These are phyloP conservation scores for Daucus carota DNA, from an alignment of 129 eudicot genomes.

Conservation along the genomic window DH1_v3.0 NC_030389.2:45019501-45020000, in stretches of 20 bases:
- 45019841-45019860: slow-evolving; percentile 10
- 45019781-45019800: slow-evolving; percentile 12
- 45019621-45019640: slow-evolving; percentile 1
- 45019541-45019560: not conserved
- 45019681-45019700: slow-evolving; percentile 8
- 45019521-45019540: not conserved
- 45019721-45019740: slow-evolving; percentile 15
- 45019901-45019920: too few relatives aligned
- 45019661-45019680: not conserved
- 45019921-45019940: too few relatives aligned
- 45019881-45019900: not conserved
- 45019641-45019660: slow-evolving; percentile 15
- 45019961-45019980: too few relatives aligned
- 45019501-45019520: not conserved
- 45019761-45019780: not conserved
- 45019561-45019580: not conserved
- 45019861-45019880: slow-evolving; percentile 6
- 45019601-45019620: not conserved
- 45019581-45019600: too few relatives aligned
- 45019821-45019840: not conserved
- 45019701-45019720: slow-evolving; percentile 13
- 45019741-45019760: not conserved
- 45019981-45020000: too few relatives aligned
- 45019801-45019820: not conserved
- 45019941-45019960: too few relatives aligned